phyloP scores from a whole-genome alignment of 257 asterid genomes.

The Knoxia roxburghii region DNA sequence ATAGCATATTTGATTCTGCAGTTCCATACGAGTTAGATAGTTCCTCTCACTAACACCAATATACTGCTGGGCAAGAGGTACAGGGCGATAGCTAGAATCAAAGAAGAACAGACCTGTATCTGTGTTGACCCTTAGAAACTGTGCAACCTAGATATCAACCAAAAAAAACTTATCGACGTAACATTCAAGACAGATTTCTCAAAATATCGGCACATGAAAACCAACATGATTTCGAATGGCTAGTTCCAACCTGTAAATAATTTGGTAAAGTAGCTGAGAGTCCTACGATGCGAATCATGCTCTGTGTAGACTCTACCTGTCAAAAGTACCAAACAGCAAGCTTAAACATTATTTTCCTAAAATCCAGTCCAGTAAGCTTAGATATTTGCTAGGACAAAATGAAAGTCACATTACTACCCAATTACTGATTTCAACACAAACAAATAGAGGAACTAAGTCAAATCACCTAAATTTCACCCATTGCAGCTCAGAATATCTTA shows the following conservation, averaged over 20 bases:
- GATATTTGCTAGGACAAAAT: neutral
- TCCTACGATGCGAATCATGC: conserved; percentile 98
- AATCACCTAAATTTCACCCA: neutral
- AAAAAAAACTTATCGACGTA: conserved; percentile 11
- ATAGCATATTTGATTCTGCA: conserved; percentile 85
- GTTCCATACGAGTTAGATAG: conserved; percentile 71
- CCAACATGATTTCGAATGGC: neutral
- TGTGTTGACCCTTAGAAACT: conserved; percentile 90
- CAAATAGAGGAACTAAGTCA: neutral
- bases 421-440: neutral
- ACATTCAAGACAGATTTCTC: conserved; percentile 6
- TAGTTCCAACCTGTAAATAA: conserved; percentile 70
- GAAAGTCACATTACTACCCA: too few relatives aligned
- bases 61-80: conserved; percentile 94
- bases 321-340: conserved; percentile 21
- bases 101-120: conserved; percentile 91
- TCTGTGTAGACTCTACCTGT: conserved; percentile 98
- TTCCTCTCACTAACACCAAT: conserved; percentile 84
- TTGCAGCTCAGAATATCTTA: neutral
- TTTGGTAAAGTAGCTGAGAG: conserved; percentile 97
- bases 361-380: neutral
- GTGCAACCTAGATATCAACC: conserved; percentile 69
- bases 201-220: too few relatives aligned
- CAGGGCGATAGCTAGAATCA: conserved; percentile 95
- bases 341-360: neutral